Percentiles rank a stretch among this genome's conserved stretches.
These are phyloP conservation scores for Psophocarpus tetragonolobus DNA, from an alignment of 306 rosid genomes.

Conservation along the genomic window DNA sequence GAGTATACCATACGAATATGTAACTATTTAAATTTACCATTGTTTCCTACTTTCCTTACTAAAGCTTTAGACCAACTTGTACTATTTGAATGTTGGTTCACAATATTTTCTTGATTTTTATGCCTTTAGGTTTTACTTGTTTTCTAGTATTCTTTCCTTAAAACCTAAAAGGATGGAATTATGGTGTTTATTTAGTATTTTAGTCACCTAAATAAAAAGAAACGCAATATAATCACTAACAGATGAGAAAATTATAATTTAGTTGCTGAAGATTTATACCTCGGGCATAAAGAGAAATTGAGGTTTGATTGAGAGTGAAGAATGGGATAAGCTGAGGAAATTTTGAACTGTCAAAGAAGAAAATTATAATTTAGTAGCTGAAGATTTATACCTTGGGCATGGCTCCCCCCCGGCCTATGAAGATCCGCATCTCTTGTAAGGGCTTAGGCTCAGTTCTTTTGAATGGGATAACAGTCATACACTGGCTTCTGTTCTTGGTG, in stretches of 20 bases:
- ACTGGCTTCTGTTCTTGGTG: neutral
- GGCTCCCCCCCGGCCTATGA: too few species aligned
- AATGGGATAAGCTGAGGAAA: neutral
- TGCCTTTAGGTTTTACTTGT: neutral
- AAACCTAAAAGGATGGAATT: neutral
- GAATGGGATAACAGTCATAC: neutral
- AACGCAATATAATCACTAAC: neutral
- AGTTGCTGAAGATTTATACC: neutral
- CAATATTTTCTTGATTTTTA: neutral
- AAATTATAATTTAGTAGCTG: neutral
- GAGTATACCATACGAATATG: neutral
- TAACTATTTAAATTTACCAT: neutral
- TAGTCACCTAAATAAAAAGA: neutral
- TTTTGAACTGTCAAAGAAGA: neutral
- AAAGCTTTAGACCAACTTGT: neutral
- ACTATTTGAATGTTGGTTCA: neutral
- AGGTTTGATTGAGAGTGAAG: neutral
- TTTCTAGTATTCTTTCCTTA: neutral
- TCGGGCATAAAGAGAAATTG: neutral
- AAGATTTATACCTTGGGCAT: neutral
- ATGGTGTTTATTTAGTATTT: neutral
- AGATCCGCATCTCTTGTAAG: neutral
- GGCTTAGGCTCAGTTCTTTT: neutral
- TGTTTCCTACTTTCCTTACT: neutral
- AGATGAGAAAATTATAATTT: neutral